A percentile compares a stretch with the other conserved stretches of the same genome.
These are phyloP conservation scores for Cladosporium sp. DNA, from an alignment of 2,329 filamentous ascomycete species.

Conservation along the genomic window DNA sequence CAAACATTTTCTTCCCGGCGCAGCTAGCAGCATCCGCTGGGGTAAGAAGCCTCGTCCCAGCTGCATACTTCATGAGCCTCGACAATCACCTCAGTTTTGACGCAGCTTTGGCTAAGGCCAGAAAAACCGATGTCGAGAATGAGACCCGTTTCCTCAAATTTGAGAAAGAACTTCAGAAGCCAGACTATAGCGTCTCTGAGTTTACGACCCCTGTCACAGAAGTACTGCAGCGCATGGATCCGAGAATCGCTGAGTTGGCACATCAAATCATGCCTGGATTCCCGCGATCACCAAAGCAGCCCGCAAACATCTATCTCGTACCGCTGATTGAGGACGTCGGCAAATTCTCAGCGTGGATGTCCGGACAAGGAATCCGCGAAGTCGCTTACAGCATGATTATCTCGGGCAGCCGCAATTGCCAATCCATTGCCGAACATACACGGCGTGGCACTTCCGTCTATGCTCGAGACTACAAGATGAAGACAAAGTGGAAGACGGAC, in stretches of 20 bases:
- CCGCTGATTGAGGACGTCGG: conserved; percentile 51
- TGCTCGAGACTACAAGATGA: conserved; percentile 15
- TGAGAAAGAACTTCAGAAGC: conserved; percentile 15
- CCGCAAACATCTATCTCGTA: conserved; percentile 58
- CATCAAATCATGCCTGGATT: conserved; percentile 36
- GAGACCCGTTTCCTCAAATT: conserved; percentile 1
- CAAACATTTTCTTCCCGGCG: conserved; percentile 36
- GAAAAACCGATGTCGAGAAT: neutral
- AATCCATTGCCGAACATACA: conserved; percentile 34
- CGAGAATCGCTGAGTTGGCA: conserved; percentile 45
- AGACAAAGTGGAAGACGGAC: neutral
- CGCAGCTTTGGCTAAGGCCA: conserved; percentile 6
- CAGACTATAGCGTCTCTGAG: conserved; percentile 8
- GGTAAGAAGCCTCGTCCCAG: conserved; percentile 31
- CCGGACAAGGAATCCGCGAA: conserved; percentile 34
- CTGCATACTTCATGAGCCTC: conserved; percentile 38
- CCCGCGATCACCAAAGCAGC: conserved; percentile 18
- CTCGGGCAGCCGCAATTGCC: conserved; percentile 10
- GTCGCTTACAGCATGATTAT: conserved; percentile 38
- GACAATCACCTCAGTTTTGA: conserved; percentile 29
- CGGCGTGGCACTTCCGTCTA: conserved; percentile 32
- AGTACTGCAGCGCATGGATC: conserved; percentile 37
- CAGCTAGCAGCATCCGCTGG: conserved; percentile 44
- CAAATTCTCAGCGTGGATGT: conserved; percentile 40
- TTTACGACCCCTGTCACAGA: neutral